phyloP scores from a whole-genome alignment of 2,329 filamentous ascomycete species.

The Calonectria leucothoes region DNA sequence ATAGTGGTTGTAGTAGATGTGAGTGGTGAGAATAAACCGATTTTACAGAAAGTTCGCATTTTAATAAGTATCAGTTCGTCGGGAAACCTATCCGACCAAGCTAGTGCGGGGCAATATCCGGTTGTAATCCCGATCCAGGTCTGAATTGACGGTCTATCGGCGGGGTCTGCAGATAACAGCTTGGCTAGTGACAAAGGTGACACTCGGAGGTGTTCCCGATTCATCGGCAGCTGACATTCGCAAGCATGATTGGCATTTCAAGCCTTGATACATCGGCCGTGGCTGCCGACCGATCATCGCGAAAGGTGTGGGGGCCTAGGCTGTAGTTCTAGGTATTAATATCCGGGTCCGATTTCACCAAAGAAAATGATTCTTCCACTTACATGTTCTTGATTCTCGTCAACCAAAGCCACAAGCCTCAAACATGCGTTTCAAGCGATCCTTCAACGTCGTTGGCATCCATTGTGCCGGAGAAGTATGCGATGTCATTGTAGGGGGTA shows the following conservation, averaged over 20 bases:
- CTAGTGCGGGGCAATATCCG: background rate
- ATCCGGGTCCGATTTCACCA: too few relatives aligned
- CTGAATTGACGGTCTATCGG: background rate
- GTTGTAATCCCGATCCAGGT: background rate
- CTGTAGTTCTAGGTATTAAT: too few relatives aligned
- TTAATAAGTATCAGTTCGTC: background rate
- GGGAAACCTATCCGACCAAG: background rate
- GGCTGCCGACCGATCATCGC: background rate
- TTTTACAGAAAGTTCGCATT: background rate
- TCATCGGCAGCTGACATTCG: too few relatives aligned
- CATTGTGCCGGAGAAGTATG: constrained; percentile 34
- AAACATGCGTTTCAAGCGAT: constrained; percentile 30
- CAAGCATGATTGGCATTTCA: background rate
- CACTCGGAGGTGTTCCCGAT: background rate
- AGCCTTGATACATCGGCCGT: background rate
- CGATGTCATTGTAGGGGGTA: constrained; percentile 32
- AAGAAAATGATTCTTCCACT: background rate
- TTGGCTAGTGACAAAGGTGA: background rate
- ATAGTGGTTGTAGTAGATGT: background rate
- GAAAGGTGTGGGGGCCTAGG: too few relatives aligned
- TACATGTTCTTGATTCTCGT: background rate
- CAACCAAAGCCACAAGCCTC: too few relatives aligned
- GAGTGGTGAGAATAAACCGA: background rate
- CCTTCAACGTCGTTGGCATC: constrained; percentile 33
- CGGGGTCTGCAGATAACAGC: background rate